Evolutionary conservation across 768 basidiomycete species (phyloP), one percentile per base, ranked within the genome.

Genomic region (Pholiota conissans): DNA sequence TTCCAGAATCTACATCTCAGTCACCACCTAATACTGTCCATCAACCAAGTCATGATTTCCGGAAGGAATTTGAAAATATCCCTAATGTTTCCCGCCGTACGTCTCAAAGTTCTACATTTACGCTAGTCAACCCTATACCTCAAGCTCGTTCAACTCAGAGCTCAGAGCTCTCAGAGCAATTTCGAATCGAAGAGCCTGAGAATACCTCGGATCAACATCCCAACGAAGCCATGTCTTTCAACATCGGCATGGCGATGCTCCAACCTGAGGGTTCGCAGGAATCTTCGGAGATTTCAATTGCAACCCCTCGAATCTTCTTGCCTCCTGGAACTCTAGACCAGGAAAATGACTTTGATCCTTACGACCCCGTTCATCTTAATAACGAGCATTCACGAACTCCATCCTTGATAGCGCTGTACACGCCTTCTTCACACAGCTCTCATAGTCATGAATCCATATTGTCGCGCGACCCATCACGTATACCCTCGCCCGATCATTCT

Each of bases 231-330:
- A 52, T 56, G 48, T 61, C 67, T 32, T 59, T 67, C 30, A 56
- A 64, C 18, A 71, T 71, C 49, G 70, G 70, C 18, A 66, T 71
- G 66, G 67, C 67, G 18, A 63, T 71, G 69, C 56, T 71, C 29
- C 59, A 55, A 42, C 42, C 54, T 16, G 29, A 61, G 42, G 56
- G 59, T 27, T 54, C 42, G 42, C 60, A 52, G 48, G 53, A 60
- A 39, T 48, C 60, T 27, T 37, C 52, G 42, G 42, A 45, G 42
- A 24, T 45, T 18, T 49, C 58, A 6, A 59, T 55, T 29, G 49
- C 61, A 24, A 57, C 63, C 18, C 61, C 57, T 13, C 57, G 50
- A 18, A 56, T 66, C n/a, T 64, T 53, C 22, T 37, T 64, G 22
- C 56, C 62, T 22, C 52, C 56, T 37, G 60, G 57, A 61, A 53